phyloP scores from a whole-genome alignment of 139 green algal species.

The Tetradesmus obliquus region DNA sequence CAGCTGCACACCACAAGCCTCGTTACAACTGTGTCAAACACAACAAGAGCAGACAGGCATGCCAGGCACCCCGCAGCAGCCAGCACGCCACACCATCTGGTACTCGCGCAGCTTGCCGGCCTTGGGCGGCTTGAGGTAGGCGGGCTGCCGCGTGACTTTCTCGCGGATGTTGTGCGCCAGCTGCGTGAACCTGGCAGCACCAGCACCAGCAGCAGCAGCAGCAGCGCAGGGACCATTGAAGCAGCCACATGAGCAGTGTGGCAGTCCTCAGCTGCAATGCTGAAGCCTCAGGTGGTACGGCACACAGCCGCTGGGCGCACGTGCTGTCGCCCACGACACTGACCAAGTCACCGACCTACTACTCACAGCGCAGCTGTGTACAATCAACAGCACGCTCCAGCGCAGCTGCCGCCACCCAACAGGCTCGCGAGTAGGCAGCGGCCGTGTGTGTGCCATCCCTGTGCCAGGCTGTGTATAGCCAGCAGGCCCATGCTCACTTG shows the following conservation, averaged over 20 bases:
- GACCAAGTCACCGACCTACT: too few relatives aligned
- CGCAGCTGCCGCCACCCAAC: too few relatives aligned
- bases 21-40: background rate
- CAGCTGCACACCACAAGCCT: background rate
- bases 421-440: too few relatives aligned
- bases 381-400: too few relatives aligned
- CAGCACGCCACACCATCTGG: slow-evolving; percentile 71
- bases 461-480: too few relatives aligned
- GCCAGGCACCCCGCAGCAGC: background rate
- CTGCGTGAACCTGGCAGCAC: slow-evolving; percentile 55
- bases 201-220: background rate
- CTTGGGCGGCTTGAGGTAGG: slow-evolving; percentile 72
- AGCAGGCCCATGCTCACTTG: too few relatives aligned
- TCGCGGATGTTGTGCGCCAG: slow-evolving; percentile 78
- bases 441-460: too few relatives aligned
- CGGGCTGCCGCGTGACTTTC: slow-evolving; percentile 76
- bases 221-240: background rate
- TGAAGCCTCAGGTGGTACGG: too few relatives aligned
- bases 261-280: too few relatives aligned
- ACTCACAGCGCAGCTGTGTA: too few relatives aligned
- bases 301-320: too few relatives aligned
- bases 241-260: background rate
- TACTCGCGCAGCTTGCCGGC: slow-evolving; percentile 89
- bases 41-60: background rate
- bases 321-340: too few relatives aligned